Evolutionary conservation across 805 yeast genomes (phyloP).

Genomic region (Hagleromyces aurorensis): DNA sequence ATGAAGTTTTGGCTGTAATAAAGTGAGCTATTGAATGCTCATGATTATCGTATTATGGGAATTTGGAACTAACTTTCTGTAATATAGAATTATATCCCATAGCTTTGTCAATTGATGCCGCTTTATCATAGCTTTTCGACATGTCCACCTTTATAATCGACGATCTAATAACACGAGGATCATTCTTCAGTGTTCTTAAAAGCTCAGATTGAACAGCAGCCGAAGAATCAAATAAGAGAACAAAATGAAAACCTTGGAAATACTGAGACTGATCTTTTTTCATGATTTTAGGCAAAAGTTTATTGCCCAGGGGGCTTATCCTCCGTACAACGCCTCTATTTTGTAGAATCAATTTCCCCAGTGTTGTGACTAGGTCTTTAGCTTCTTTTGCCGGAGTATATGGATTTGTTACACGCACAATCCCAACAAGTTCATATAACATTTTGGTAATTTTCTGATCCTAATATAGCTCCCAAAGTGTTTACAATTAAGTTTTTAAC

Average conservation of each 20-base stretch:
- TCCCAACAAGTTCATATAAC: constrained; percentile 87
- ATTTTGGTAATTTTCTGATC: constrained; percentile 30
- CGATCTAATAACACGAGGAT: constrained; percentile 85
- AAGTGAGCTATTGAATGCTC: too few species aligned
- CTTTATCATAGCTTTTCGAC: constrained; percentile 43
- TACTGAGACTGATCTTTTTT: constrained; percentile 82
- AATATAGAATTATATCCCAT: constrained; percentile 24
- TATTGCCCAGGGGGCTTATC: constrained; percentile 70
- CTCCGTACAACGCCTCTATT: constrained; percentile 93
- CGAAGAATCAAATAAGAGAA: constrained; percentile 80
- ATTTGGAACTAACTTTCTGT: constrained; percentile 14
- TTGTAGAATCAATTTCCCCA: constrained; percentile 73
- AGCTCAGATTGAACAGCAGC: constrained; percentile 83
- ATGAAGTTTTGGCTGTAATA: not conserved
- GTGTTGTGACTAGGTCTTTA: constrained; percentile 52
- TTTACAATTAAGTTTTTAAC: too few species aligned
- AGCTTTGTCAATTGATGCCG: constrained; percentile 47
- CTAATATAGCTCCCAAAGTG: not conserved
- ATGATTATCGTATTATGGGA: constrained; percentile 6
- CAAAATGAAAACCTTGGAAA: constrained; percentile 83
- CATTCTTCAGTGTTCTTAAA: constrained; percentile 67
- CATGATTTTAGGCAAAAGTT: constrained; percentile 71
- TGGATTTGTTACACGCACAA: constrained; percentile 71
- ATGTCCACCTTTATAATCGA: constrained; percentile 58
- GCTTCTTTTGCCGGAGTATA: constrained; percentile 49